A percentile compares a stretch with the other conserved stretches of the same genome.
These are phyloP conservation scores for Trametes punicea DNA, from an alignment of 768 basidiomycete species.

Conservation along the genomic window DNA sequence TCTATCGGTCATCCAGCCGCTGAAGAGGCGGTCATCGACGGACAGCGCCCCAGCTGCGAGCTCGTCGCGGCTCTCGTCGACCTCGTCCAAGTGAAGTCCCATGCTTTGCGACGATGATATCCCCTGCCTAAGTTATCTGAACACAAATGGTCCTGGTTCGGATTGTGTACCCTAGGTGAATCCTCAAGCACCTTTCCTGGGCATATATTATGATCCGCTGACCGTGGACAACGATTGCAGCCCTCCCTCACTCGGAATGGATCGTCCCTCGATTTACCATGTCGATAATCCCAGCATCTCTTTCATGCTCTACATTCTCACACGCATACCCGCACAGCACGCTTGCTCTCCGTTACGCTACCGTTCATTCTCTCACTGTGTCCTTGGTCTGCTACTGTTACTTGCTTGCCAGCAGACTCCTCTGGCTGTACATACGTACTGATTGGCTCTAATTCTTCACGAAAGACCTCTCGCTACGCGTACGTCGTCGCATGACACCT, in stretches of 20 bases:
- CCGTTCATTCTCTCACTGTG: neutral
- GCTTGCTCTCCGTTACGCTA: neutral
- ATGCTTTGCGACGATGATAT: neutral
- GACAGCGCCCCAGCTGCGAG: slow-evolving; percentile 12
- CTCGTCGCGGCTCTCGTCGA: slow-evolving; percentile 4
- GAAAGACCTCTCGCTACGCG: neutral
- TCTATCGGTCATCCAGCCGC: slow-evolving; percentile 10
- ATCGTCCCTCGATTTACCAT: too few species aligned
- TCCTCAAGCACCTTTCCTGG: too few species aligned
- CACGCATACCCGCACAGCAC: neutral
- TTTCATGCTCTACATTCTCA: neutral
- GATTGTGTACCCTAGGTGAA: slow-evolving; percentile 5
- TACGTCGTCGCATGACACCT: neutral
- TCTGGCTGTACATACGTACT: neutral
- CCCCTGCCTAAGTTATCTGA: slow-evolving; percentile 1
- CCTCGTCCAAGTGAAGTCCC: neutral
- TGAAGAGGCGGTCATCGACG: slow-evolving; percentile 4
- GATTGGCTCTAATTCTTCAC: neutral
- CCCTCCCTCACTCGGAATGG: too few species aligned
- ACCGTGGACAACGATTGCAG: too few species aligned
- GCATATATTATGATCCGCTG: too few species aligned
- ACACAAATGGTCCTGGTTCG: slow-evolving; percentile 1
- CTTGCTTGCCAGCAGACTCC: neutral
- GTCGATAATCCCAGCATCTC: too few species aligned
- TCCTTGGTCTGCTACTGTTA: neutral